A percentile compares a stretch with the other conserved stretches of the same genome.
phyloP scores from a whole-genome alignment of 352 stramenopile species.

The Plasmopara viticola region DNA sequence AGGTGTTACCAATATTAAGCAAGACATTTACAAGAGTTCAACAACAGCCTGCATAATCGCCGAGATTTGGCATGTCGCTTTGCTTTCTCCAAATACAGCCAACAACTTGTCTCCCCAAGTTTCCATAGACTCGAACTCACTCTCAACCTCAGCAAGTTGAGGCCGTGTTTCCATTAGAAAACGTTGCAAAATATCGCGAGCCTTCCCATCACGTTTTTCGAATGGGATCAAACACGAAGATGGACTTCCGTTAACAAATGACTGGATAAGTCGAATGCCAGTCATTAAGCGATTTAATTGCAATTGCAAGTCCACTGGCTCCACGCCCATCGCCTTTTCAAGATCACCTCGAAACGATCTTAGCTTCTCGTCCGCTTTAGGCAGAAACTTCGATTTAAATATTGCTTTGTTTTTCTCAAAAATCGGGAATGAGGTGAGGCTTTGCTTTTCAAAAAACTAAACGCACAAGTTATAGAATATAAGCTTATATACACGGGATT shows the following conservation, averaged over 20 bases:
- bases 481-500: background rate
- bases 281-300: slow-evolving; percentile 51
- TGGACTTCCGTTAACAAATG: slow-evolving; percentile 39
- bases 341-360: slow-evolving; percentile 53
- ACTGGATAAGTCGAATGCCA: slow-evolving; percentile 36
- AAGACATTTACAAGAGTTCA: slow-evolving; percentile 22
- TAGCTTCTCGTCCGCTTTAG: slow-evolving; percentile 45
- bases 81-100: slow-evolving; percentile 58
- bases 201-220: slow-evolving; percentile 31
- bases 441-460: slow-evolving; percentile 45
- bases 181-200: slow-evolving; percentile 39
- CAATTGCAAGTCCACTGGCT: slow-evolving; percentile 57
- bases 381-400: slow-evolving; percentile 35
- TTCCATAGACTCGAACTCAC: slow-evolving; percentile 57
- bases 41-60: slow-evolving; percentile 36
- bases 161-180: slow-evolving; percentile 41
- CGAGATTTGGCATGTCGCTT: slow-evolving; percentile 52
- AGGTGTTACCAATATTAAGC: slow-evolving; percentile 2
- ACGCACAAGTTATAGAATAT: background rate
- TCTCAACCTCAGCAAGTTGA: slow-evolving; percentile 40
- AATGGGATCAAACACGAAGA: slow-evolving; percentile 7
- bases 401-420: slow-evolving; percentile 23
- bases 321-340: slow-evolving; percentile 39
- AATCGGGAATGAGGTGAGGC: slow-evolving; percentile 27
- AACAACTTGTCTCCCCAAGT: slow-evolving; percentile 58